A percentile compares a stretch with the other conserved stretches of the same genome.
Conservation (phyloP, 2,329 filamentous ascomycete genomes). For the Gaeumannomyces sp. region DNA sequence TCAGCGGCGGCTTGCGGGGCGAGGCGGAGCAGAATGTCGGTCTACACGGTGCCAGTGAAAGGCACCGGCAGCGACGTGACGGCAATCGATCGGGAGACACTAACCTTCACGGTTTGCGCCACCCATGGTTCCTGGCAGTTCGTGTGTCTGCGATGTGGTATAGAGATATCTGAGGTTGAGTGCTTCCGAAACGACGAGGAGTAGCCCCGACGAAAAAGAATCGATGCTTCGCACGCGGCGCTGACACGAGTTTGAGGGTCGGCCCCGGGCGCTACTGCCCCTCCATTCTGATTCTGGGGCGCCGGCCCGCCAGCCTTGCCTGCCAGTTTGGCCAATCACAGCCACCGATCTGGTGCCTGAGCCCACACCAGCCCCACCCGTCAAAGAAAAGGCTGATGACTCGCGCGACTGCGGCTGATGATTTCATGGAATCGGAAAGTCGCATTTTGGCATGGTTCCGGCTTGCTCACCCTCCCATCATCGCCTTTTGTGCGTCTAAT, state of each 20-base stretch:
- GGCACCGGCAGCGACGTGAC: neutral
- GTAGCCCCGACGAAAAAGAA: neutral
- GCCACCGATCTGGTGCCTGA: neutral
- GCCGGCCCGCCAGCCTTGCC: neutral
- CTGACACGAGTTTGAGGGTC: neutral
- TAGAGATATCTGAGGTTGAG: neutral
- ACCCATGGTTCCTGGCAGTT: conserved; percentile 47
- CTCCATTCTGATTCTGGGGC: neutral
- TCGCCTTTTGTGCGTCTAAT: neutral
- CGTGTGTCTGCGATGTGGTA: neutral
- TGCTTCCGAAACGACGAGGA: neutral
- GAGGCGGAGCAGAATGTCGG: conserved; percentile 6
- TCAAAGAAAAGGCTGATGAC: neutral
- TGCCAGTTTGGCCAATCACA: neutral
- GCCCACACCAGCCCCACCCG: neutral
- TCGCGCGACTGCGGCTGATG: neutral
- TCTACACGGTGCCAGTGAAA: conserved; percentile 1
- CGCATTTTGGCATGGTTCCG: too few species aligned
- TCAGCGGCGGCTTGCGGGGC: neutral
- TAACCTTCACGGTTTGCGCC: conserved; percentile 60
- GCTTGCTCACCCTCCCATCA: neutral
- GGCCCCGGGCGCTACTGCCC: neutral
- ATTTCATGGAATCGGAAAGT: neutral
- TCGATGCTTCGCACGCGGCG: neutral
- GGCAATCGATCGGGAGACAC: conserved; percentile 12